These are phyloP conservation scores for Fusarium chlamydosporum DNA, from an alignment of 2,329 filamentous ascomycete genomes.

Conservation along the genomic window DNA sequence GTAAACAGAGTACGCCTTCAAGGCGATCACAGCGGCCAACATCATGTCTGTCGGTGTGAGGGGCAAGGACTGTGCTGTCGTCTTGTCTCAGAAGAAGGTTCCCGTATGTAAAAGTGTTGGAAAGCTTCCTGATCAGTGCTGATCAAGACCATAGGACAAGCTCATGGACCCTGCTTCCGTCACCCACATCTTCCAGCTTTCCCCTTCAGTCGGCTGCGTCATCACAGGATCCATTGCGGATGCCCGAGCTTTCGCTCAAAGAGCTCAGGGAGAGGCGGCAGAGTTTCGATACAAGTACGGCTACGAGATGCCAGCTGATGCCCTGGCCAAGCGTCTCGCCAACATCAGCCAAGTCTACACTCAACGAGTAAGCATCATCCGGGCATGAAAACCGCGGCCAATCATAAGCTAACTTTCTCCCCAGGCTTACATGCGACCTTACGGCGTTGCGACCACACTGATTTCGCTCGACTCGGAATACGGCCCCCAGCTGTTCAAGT, in stretches of 20 bases:
- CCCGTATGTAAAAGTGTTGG: slow-evolving; percentile 74
- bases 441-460: slow-evolving; percentile 94
- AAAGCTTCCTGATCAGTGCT: slow-evolving; percentile 29
- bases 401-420: slow-evolving; percentile 47
- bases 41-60: slow-evolving; percentile 97
- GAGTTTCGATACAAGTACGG: slow-evolving; percentile 99
- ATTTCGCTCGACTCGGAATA: slow-evolving; percentile 94
- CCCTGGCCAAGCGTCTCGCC: slow-evolving; percentile 93
- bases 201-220: slow-evolving; percentile 94
- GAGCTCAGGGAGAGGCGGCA: slow-evolving; percentile 94
- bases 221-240: slow-evolving; percentile 99
- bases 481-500: slow-evolving; percentile 97
- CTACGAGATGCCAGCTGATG: slow-evolving; percentile 99
- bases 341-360: slow-evolving; percentile 99
- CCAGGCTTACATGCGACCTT: slow-evolving; percentile 94
- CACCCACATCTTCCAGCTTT: slow-evolving; percentile 97
- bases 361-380: slow-evolving; percentile 77
- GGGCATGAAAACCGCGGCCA: slow-evolving; percentile 29
- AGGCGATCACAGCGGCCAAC: slow-evolving; percentile 98
- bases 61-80: slow-evolving; percentile 97
- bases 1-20: slow-evolving; percentile 96
- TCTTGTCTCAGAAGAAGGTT: slow-evolving; percentile 99
- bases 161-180: slow-evolving; percentile 97
- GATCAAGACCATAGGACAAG: slow-evolving; percentile 79
- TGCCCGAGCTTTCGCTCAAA: slow-evolving; percentile 91